Evolutionary conservation across 2,329 filamentous ascomycete species (phyloP).

Genomic region (Cercospora citrullina): DNA sequence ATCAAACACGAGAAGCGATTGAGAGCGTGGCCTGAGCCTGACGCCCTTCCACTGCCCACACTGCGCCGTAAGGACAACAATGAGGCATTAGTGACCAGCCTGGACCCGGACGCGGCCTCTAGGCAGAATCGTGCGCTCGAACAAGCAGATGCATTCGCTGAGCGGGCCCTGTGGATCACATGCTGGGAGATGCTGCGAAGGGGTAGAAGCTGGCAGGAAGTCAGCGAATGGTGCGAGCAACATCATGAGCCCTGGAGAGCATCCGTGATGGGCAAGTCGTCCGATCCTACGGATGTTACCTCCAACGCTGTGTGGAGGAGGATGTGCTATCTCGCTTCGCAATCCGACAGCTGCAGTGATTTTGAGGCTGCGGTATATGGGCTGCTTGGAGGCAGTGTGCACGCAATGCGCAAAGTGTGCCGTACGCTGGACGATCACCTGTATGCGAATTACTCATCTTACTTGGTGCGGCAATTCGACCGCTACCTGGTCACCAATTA

Average conservation of each 20-base stretch:
- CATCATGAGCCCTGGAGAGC: slow-evolving; percentile 88
- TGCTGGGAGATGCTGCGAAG: slow-evolving; percentile 90
- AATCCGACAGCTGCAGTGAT: slow-evolving; percentile 65
- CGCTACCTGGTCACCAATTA: slow-evolving; percentile 62
- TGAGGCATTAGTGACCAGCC: slow-evolving; percentile 73
- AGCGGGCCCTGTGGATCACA: slow-evolving; percentile 88
- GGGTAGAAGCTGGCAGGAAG: slow-evolving; percentile 70
- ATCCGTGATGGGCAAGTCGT: slow-evolving; percentile 68
- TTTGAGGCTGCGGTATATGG: slow-evolving; percentile 91
- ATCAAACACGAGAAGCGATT: slow-evolving; percentile 89
- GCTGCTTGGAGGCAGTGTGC: slow-evolving; percentile 79
- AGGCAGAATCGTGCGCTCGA: slow-evolving; percentile 76
- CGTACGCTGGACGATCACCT: slow-evolving; percentile 81
- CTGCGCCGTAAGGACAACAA: slow-evolving; percentile 51
- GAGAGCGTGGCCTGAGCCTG: slow-evolving; percentile 53
- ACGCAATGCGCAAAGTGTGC: slow-evolving; percentile 74
- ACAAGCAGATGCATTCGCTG: slow-evolving; percentile 81
- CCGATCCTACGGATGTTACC: slow-evolving; percentile 48
- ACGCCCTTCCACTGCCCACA: slow-evolving; percentile 54
- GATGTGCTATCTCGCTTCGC: slow-evolving; percentile 71
- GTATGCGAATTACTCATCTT: slow-evolving; percentile 84
- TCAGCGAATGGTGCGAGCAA: slow-evolving; percentile 83
- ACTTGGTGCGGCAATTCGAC: slow-evolving; percentile 78
- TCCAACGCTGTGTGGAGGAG: slow-evolving; percentile 61
- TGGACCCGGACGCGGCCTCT: slow-evolving; percentile 87